Evolutionary conservation across 1,139 yeast species (phyloP), one percentile per base, ranked within the genome.

Genomic region (Candida smagusa): DNA sequence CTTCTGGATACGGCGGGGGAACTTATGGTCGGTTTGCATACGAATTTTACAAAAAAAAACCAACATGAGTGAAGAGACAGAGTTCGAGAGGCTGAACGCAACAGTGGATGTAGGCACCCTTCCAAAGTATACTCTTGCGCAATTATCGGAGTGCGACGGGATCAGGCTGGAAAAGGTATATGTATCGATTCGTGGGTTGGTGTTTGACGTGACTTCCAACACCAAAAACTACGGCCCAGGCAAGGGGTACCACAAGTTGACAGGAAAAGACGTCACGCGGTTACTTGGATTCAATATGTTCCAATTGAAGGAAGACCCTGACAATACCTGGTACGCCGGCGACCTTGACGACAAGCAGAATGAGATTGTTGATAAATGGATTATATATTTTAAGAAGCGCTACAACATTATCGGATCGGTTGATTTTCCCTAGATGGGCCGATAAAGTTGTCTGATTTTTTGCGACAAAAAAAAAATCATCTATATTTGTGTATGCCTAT

Each of bases 261-360:
- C 82, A 6, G 96, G 90, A 2, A 79, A 77, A 48, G 96, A 88
- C 47, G 84, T 86, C 11, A 79, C 87, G 13, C 62, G 94, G 41
- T 81, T 89, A 2, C 64, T 88, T 39, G 77, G 70, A n/a, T 50
- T 66, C 42, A 69, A 68, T 43, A 53, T 56, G 38, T 47, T 63
- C 43, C 44, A 25, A 47, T 34, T 78, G 23, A 59, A 33, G 24
- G 79, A 68, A 22, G 64, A 64, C 1, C 76, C 65, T 34, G 34
- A 41, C 24, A 27, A 56, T 51, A 72, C 65, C 56, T 81, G 77
- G 82, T 72, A 54, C 57, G 66, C 53, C 41, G 74, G 52, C 1
- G 74, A 64, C 30, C 66, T 80, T 45, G 67, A 68, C 16, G 79
- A 69, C 9, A 73, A 70, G 44, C 81, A 81, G 54, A 53, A 60